Conservation (phyloP, 2,329 filamentous ascomycete species). For the Endothia cerciana region DNA sequence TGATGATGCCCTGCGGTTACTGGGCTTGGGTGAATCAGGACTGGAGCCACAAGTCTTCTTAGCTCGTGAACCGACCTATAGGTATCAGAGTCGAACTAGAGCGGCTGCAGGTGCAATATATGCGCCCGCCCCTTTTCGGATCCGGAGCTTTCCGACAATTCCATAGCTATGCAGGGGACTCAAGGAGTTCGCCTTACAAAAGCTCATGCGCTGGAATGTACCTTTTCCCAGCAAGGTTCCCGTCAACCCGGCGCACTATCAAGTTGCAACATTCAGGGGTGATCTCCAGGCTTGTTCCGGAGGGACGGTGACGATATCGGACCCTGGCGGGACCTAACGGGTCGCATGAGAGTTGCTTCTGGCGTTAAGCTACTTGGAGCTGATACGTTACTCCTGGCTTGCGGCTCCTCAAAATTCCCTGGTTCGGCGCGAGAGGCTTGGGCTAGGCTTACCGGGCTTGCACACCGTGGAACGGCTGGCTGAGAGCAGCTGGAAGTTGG, state of each 20-base stretch:
- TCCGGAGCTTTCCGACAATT: neutral
- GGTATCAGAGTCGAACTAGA: neutral
- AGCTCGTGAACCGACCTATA: neutral
- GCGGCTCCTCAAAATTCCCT: neutral
- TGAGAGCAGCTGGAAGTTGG: constrained; percentile 3
- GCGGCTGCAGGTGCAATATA: neutral
- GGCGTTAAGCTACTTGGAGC: neutral
- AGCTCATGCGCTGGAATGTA: neutral
- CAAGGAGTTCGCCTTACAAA: neutral
- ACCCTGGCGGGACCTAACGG: neutral
- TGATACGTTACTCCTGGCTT: constrained; percentile 1
- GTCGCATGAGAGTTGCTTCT: constrained; percentile 4
- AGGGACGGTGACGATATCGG: neutral
- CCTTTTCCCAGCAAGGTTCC: neutral
- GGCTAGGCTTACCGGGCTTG: neutral
- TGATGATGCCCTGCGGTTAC: neutral
- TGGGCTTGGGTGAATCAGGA: neutral
- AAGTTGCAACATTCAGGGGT: neutral
- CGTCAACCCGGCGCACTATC: neutral
- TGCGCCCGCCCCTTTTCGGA: neutral
- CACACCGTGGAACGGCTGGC: constrained; percentile 13
- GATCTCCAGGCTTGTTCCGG: neutral
- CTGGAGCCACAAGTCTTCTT: neutral
- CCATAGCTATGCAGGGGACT: neutral
- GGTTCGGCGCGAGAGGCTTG: constrained; percentile 11